phyloP scores from a whole-genome alignment of 2,329 filamentous ascomycete genomes.

The Plectosphaerella sp. region DNA sequence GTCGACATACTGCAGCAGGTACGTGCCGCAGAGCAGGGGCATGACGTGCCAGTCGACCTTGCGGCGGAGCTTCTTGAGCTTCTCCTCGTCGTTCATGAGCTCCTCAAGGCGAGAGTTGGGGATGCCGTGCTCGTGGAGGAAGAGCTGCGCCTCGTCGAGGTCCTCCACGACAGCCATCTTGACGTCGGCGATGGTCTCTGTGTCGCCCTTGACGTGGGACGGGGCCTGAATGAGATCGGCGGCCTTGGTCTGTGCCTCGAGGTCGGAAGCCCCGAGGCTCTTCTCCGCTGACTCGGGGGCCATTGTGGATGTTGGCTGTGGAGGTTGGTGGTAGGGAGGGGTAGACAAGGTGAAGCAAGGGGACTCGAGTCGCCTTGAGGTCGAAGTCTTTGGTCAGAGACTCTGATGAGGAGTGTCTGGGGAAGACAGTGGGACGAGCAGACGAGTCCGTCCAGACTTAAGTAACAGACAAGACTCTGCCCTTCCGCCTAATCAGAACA shows the following conservation, averaged over 20 bases:
- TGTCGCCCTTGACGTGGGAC: neutral
- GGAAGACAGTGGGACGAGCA: no score
- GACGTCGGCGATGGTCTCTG: neutral
- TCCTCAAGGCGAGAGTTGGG: slow-evolving; percentile 33
- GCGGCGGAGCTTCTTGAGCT: slow-evolving; percentile 24
- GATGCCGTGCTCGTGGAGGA: slow-evolving; percentile 43
- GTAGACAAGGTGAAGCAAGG: no score
- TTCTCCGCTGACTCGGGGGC: neutral
- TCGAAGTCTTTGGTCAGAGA: no score
- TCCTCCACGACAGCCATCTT: slow-evolving; percentile 9
- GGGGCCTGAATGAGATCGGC: neutral
- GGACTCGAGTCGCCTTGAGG: no score
- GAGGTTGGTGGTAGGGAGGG: no score
- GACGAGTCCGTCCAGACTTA: no score
- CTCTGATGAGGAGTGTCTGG: no score
- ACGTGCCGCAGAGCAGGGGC: slow-evolving; percentile 44
- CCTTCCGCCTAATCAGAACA: no score
- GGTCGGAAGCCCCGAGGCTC: neutral
- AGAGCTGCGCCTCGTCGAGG: slow-evolving; percentile 43
- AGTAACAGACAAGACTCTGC: no score
- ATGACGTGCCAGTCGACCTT: slow-evolving; percentile 47
- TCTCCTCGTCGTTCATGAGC: slow-evolving; percentile 35
- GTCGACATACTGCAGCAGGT: slow-evolving; percentile 9
- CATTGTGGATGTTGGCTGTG: no score
- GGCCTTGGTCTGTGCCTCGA: neutral